Evolutionary conservation across 306 rosid genomes (phyloP), one percentile per base, ranked within the genome.

Genomic region (Cucurbita maxima): DNA sequence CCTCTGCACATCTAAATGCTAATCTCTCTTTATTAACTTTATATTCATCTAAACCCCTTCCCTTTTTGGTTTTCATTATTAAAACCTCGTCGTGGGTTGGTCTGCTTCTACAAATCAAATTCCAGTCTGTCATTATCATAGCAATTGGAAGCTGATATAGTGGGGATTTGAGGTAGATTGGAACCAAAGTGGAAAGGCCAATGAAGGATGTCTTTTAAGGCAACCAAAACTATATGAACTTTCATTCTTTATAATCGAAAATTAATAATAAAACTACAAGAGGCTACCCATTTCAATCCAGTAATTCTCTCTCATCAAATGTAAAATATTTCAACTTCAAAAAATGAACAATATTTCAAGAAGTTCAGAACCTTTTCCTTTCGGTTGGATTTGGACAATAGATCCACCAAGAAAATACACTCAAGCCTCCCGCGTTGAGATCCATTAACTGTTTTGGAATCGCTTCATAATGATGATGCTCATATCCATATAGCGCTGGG

Each of bases 401-500:
- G 37, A 45, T 15, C 37, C 64, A 30, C 37, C 64, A 30, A 73
- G n/a, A 48, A 14, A 72, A 58, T 7, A 45, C 25, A 77, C 71
- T 52, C 45, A 48, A 71, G 18, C 59, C 53, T 72, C 83, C 34
- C 34, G 13, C 1, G 5, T 58, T 54, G 52, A 73, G 71, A 73
- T 92, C 50, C 86, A 88, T 44, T 84, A 87, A 87, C 90, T 88
- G 76, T 80, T 80, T 86, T 90, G 82, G 73, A 90, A 83, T 66
- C 91, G 92, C 61, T 88, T 88, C 96, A 88, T 77, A 73, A 89
- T 79, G 56, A 92, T 77, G 78, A 81, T 57, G 78, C 82, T 86
- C 92, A 86, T 80, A 58, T 92, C 96, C 88, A 88, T 76, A 72
- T 85, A 88, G 51, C 96, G 98, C 15, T 83, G 92, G 10, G 96